These are phyloP conservation scores for Agaricus sinodeliciosus DNA, from an alignment of 768 basidiomycete species.

Conservation along the genomic window DNA sequence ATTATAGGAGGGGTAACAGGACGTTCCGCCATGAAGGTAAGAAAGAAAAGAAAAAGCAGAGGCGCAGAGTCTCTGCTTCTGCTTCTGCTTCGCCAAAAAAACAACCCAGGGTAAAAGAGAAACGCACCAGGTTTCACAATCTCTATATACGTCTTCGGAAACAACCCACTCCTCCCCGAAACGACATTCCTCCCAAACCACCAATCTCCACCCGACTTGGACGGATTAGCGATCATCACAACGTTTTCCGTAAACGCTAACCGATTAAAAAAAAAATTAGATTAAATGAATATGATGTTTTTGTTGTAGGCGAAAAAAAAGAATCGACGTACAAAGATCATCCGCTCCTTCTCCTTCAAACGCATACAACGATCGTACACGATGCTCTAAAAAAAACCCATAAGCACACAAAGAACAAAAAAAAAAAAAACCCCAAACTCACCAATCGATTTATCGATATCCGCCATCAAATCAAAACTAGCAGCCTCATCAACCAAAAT, in stretches of 20 bases:
- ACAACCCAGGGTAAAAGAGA: neutral
- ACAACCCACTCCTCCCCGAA: slow-evolving; percentile 71
- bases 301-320: neutral
- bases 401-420: neutral
- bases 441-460: slow-evolving; percentile 66
- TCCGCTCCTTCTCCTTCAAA: slow-evolving; percentile 85
- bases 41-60: neutral
- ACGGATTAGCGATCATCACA: slow-evolving; percentile 75
- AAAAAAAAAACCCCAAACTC: slow-evolving; percentile 17
- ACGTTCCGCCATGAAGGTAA: neutral
- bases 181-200: slow-evolving; percentile 77
- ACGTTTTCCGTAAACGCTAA: slow-evolving; percentile 77
- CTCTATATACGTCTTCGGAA: slow-evolving; percentile 87
- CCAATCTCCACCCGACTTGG: slow-evolving; percentile 85
- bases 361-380: slow-evolving; percentile 74
- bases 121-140: slow-evolving; percentile 59
- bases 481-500: slow-evolving; percentile 49
- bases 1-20: neutral
- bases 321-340: slow-evolving; percentile 67
- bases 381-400: slow-evolving; percentile 45
- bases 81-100: neutral
- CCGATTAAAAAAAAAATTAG: slow-evolving; percentile 5
- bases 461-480: slow-evolving; percentile 51
- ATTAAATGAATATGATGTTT: neutral
- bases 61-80: too few species aligned